Percentiles rank a stretch among this genome's conserved stretches.
Conservation (phyloP, 2,329 filamentous ascomycete species). For the Colletotrichum nymphaeae region DNA sequence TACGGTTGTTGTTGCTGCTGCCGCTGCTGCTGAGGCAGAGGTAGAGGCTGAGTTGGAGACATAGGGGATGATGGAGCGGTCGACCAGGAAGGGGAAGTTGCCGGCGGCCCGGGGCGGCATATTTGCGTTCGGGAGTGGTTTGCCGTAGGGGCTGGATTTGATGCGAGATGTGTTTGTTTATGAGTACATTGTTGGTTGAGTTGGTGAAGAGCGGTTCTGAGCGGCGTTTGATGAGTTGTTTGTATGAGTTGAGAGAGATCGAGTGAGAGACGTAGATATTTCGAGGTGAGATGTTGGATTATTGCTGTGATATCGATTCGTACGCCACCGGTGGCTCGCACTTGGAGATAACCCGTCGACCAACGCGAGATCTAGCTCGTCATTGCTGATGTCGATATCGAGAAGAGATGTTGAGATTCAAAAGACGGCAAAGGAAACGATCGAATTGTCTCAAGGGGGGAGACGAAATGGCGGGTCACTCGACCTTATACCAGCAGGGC, state of each 20-base stretch:
- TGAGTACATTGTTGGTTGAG: constrained; percentile 10
- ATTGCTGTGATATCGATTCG: not conserved
- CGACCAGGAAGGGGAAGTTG: not conserved
- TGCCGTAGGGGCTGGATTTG: not conserved
- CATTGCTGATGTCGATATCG: not conserved
- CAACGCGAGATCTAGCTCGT: constrained; percentile 8
- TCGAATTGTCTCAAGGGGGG: not conserved
- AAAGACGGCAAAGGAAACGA: constrained; percentile 5
- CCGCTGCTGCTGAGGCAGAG: not conserved
- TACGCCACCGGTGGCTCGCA: constrained; percentile 14
- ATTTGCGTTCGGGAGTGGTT: not conserved
- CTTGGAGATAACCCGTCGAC: not conserved
- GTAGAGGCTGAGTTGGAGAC: not conserved
- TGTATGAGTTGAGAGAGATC: too few relatives aligned
- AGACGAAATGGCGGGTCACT: constrained; percentile 14
- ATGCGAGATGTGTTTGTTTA: not conserved
- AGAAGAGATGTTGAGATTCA: not conserved
- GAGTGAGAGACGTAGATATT: not conserved
- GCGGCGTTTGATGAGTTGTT: not conserved
- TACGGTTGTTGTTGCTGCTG: not conserved
- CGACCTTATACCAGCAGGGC: constrained; percentile 13
- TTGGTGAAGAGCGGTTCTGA: not conserved
- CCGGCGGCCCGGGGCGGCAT: constrained; percentile 19
- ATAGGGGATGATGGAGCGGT: constrained; percentile 2
- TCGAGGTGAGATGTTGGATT: not conserved